Percentiles rank a stretch among this genome's conserved stretches.
Evolutionary conservation across 208 protist species (phyloP).

Genomic region (Trypanosoma grayi): DNA sequence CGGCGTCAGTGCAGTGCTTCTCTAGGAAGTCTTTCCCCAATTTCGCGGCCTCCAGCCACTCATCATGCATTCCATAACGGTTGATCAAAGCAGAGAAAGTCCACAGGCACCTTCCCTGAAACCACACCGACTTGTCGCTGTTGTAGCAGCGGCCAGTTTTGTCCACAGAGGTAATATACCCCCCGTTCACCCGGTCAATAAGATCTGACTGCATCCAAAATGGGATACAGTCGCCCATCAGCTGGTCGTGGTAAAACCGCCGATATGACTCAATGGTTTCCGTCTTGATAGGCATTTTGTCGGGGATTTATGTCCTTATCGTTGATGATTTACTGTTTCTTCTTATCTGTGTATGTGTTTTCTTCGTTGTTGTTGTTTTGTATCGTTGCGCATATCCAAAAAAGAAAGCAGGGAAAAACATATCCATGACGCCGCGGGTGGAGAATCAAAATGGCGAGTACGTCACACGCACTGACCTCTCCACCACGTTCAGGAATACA

Average conservation of each 20-base stretch:
- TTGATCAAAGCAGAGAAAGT: slow-evolving; percentile 10
- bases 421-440: background rate
- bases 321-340: background rate
- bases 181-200: slow-evolving; percentile 10
- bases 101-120: slow-evolving; percentile 10
- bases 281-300: slow-evolving; percentile 10
- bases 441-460: too few relatives aligned
- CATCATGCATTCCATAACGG: slow-evolving; percentile 8
- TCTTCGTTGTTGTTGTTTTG: background rate
- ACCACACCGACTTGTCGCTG: slow-evolving; percentile 15
- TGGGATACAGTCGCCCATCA: slow-evolving; percentile 2
- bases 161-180: slow-evolving; percentile 15
- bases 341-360: background rate
- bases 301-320: background rate
- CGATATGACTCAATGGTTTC: slow-evolving; percentile 9
- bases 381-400: background rate
- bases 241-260: slow-evolving; percentile 16
- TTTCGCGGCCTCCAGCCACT: slow-evolving; percentile 1
- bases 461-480: too few relatives aligned
- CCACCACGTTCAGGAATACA: too few relatives aligned
- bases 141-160: slow-evolving; percentile 6
- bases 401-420: slow-evolving; percentile 8
- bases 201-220: slow-evolving; percentile 20
- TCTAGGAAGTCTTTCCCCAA: slow-evolving; percentile 10
- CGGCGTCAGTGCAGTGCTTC: slow-evolving; percentile 5